These are phyloP conservation scores for Populus deltoides DNA, from an alignment of 345 rosid genomes.

Conservation along the genomic window DNA sequence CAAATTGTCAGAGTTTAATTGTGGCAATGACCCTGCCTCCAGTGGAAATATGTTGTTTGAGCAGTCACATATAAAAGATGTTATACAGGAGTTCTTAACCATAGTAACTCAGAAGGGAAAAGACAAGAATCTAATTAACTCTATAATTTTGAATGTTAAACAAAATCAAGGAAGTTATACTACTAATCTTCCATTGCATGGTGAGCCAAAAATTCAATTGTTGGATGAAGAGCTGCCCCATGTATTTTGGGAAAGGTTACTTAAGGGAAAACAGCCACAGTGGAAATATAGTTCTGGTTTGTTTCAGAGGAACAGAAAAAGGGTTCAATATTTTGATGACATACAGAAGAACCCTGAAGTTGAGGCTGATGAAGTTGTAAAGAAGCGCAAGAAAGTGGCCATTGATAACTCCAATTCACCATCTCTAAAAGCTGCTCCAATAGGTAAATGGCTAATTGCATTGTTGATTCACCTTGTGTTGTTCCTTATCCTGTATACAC, in stretches of 20 bases:
- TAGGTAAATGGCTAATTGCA: slow-evolving; percentile 36
- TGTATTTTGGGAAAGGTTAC: slow-evolving; percentile 66
- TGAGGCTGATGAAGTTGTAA: slow-evolving; percentile 37
- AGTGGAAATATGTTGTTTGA: slow-evolving; percentile 28
- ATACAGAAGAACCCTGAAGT: slow-evolving; percentile 24
- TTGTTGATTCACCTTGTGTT: slow-evolving; percentile 5
- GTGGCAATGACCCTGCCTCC: slow-evolving; percentile 19
- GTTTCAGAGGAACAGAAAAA: slow-evolving; percentile 66
- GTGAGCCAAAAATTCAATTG: slow-evolving; percentile 52
- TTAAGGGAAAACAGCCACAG: slow-evolving; percentile 53
- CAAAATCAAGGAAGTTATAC: slow-evolving; percentile 49
- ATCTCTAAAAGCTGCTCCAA: slow-evolving; percentile 16
- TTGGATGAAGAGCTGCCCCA: slow-evolving; percentile 53
- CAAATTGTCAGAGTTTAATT: slow-evolving; percentile 64
- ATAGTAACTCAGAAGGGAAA: slow-evolving; percentile 45
- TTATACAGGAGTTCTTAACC: slow-evolving; percentile 50
- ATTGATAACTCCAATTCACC: slow-evolving; percentile 28
- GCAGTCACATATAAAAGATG: slow-evolving; percentile 37
- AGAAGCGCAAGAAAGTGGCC: slow-evolving; percentile 54
- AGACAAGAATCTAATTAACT: slow-evolving; percentile 30
- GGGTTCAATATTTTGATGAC: slow-evolving; percentile 39
- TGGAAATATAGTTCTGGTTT: slow-evolving; percentile 65
- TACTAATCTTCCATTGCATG: slow-evolving; percentile 45
- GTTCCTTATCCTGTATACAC: neutral
- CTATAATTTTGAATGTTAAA: slow-evolving; percentile 54